These are phyloP conservation scores for Clarireedia sp. DNA, from an alignment of 2,329 filamentous ascomycete genomes.

Conservation along the genomic window DNA sequence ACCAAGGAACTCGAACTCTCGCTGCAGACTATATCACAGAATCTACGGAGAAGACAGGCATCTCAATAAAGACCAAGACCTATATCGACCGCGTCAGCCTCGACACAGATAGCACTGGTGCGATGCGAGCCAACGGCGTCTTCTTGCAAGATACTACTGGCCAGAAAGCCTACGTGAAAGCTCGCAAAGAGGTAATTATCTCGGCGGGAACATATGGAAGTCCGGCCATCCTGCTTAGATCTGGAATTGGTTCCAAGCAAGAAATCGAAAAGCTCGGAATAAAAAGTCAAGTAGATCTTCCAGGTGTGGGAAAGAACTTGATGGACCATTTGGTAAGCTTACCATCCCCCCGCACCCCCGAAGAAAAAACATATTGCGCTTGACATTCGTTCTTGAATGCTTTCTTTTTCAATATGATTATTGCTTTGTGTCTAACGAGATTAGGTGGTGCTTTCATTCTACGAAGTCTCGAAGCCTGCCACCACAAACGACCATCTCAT, in stretches of 20 bases:
- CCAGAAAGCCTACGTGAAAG: slow-evolving; percentile 13
- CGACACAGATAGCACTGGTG: not conserved
- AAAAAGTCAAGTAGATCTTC: slow-evolving; percentile 34
- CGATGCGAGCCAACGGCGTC: not conserved
- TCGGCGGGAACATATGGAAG: slow-evolving; percentile 43
- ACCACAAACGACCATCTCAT: not conserved
- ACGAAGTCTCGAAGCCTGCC: not conserved
- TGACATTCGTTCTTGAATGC: not conserved
- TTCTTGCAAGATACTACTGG: not conserved
- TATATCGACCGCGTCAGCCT: not conserved
- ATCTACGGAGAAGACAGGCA: not conserved
- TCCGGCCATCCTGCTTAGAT: slow-evolving; percentile 43
- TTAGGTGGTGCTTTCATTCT: not conserved
- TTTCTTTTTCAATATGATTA: not conserved
- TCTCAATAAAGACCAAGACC: not conserved
- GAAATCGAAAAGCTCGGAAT: slow-evolving; percentile 39
- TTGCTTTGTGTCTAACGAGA: not conserved
- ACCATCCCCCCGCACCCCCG: too few species aligned
- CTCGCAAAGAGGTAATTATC: slow-evolving; percentile 38
- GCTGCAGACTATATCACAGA: not conserved
- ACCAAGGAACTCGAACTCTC: not conserved
- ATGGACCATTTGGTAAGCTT: slow-evolving; percentile 32
- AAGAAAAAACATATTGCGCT: not conserved
- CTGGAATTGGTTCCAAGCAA: slow-evolving; percentile 39
- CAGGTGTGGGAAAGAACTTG: slow-evolving; percentile 44